phyloP scores from a whole-genome alignment of 1,139 yeast genomes.

The Suhomyces kunorum region DNA sequence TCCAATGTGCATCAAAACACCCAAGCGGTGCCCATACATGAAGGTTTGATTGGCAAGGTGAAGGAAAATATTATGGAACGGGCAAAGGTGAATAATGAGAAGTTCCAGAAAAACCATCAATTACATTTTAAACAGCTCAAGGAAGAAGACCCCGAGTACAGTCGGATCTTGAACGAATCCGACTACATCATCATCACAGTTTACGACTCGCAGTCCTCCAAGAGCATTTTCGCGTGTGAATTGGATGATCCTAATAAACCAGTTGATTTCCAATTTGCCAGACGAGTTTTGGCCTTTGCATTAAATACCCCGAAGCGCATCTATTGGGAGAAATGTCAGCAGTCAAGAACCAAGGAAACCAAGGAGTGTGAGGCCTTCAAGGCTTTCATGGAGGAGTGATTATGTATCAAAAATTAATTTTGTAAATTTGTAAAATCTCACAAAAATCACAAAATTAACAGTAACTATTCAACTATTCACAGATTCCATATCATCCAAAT shows the following conservation, averaged over 20 bases:
- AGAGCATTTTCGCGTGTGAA: conserved; percentile 25
- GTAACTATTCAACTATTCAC: neutral
- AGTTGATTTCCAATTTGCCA: conserved; percentile 75
- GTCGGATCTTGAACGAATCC: conserved; percentile 31
- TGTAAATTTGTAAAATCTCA: neutral
- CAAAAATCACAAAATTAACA: neutral
- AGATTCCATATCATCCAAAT: neutral
- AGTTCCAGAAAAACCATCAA: conserved; percentile 43
- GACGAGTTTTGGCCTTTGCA: conserved; percentile 68
- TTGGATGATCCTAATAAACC: conserved; percentile 27
- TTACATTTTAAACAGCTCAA: conserved; percentile 40
- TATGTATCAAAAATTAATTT: neutral
- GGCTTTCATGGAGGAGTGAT: conserved; percentile 33
- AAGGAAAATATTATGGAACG: conserved; percentile 38
- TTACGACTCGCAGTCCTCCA: conserved; percentile 17
- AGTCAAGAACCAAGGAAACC: conserved; percentile 56
- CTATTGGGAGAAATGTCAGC: conserved; percentile 74
- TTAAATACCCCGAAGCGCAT: conserved; percentile 60
- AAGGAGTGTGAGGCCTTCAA: conserved; percentile 65
- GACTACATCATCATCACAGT: conserved; percentile 47
- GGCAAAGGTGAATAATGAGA: conserved; percentile 50
- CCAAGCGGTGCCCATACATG: conserved; percentile 63
- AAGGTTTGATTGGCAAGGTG: conserved; percentile 39
- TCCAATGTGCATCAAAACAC: conserved; percentile 65
- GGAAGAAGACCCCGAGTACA: conserved; percentile 25